phyloP scores from a whole-genome alignment of 2,329 filamentous ascomycete genomes.

The Aspergillus chevalieri region DNA sequence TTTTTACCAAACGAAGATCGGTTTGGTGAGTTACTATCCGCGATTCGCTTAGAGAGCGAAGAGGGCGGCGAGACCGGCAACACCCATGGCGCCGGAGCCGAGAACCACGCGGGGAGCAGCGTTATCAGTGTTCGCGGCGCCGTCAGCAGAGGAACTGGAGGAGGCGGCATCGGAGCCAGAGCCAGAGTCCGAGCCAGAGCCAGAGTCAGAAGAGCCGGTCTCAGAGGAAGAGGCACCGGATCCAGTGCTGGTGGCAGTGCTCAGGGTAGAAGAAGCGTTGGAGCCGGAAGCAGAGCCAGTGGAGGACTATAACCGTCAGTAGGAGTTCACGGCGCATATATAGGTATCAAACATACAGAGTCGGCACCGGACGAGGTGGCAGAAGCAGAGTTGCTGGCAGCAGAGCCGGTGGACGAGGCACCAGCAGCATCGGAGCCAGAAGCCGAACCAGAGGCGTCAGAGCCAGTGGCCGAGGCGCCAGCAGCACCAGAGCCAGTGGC shows the following conservation, averaged over 20 bases:
- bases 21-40: too few species aligned
- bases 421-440: too few species aligned
- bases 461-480: background rate
- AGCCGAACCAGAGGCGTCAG: too few species aligned
- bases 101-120: slow-evolving; percentile 26
- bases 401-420: slow-evolving; percentile 4
- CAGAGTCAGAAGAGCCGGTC: slow-evolving; percentile 4
- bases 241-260: slow-evolving; percentile 3
- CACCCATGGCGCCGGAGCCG: slow-evolving; percentile 30
- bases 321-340: too few species aligned
- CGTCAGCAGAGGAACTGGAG: slow-evolving; percentile 4
- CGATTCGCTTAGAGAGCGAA: slow-evolving; percentile 31
- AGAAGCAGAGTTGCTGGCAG: slow-evolving; percentile 1
- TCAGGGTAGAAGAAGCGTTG: slow-evolving; percentile 5
- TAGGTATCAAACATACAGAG: background rate
- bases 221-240: background rate
- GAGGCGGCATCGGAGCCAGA: slow-evolving; percentile 13
- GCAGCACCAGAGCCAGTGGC: slow-evolving; percentile 1
- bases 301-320: background rate
- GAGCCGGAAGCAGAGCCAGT: slow-evolving; percentile 1
- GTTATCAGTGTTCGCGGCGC: background rate
- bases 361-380: background rate
- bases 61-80: slow-evolving; percentile 38
- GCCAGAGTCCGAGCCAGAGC: background rate
- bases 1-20: background rate